A percentile compares a stretch with the other conserved stretches of the same genome.
These are phyloP conservation scores for Phoma herbarum DNA, from an alignment of 2,329 filamentous ascomycete genomes.

Conservation along the genomic window DNA sequence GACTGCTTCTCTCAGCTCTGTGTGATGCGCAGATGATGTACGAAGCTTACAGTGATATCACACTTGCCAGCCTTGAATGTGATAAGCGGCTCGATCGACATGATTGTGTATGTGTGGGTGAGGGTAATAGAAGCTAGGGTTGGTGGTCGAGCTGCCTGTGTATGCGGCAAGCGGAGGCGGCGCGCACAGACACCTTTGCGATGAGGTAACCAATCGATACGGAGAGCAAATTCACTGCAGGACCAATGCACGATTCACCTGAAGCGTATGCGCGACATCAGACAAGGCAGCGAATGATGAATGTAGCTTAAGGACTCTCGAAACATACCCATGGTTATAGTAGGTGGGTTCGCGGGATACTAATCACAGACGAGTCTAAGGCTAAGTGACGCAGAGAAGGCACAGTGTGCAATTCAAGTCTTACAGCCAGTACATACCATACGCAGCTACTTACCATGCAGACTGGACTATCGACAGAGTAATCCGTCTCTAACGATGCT, in stretches of 20 bases:
- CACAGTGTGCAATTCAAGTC: not conserved
- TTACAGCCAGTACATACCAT: not conserved
- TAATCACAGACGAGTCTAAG: not conserved
- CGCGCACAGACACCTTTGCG: constrained; percentile 9
- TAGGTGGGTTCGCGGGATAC: not conserved
- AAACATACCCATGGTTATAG: not conserved
- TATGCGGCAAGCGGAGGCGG: constrained; percentile 15
- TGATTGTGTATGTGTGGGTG: constrained; percentile 51
- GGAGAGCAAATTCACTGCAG: constrained; percentile 11
- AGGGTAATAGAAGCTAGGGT: constrained; percentile 23
- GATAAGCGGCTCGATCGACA: constrained; percentile 87
- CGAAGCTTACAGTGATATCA: constrained; percentile 75
- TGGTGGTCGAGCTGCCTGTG: constrained; percentile 33
- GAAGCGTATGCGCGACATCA: not conserved
- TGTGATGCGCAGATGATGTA: not conserved
- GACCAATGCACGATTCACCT: constrained; percentile 3
- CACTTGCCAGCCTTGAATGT: constrained; percentile 97
- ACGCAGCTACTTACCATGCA: not conserved
- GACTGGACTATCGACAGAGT: not conserved
- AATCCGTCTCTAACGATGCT: not conserved
- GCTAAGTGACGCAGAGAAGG: not conserved
- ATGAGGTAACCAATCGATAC: constrained; percentile 11
- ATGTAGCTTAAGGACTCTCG: not conserved
- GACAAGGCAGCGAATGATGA: not conserved
- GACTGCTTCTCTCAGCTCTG: constrained; percentile 34